Conservation (phyloP, 164 flowering plant species). For the Magnolia kwangsiensis region DNA sequence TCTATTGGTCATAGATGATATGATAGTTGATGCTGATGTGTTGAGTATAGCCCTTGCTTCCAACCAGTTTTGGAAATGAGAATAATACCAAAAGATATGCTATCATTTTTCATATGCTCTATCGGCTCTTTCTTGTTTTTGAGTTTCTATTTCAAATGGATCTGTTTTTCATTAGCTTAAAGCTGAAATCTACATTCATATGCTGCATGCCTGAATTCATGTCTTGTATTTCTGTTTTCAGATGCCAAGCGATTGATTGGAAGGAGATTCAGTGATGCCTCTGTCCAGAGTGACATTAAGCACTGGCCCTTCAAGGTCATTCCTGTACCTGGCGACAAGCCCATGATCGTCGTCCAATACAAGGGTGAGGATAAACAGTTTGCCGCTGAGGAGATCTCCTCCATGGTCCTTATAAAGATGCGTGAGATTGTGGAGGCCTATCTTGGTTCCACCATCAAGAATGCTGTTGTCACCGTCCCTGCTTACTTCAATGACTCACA, state of each 20-base stretch:
- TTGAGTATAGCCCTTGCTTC: too few species aligned
- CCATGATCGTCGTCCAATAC: slow-evolving; percentile 7
- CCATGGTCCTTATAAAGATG: slow-evolving; percentile 11
- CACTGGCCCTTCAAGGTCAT: slow-evolving; percentile 7
- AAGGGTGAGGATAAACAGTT: slow-evolving; percentile 4
- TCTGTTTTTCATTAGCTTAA: too few species aligned
- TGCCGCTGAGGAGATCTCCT: slow-evolving; percentile 9
- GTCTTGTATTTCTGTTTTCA: neutral
- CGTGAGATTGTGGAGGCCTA: slow-evolving; percentile 3
- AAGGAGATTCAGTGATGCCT: neutral
- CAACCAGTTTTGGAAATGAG: too few species aligned
- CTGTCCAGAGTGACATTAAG: neutral
- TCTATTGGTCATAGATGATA: too few species aligned
- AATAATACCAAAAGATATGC: too few species aligned
- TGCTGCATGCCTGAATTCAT: too few species aligned
- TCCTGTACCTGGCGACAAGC: slow-evolving; percentile 3
- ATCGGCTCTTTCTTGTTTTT: too few species aligned
- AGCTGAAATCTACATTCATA: too few species aligned
- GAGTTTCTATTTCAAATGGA: too few species aligned
- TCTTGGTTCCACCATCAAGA: slow-evolving; percentile 9
- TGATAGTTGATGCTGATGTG: too few species aligned
- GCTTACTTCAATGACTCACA: slow-evolving; percentile 68
- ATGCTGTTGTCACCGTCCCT: slow-evolving; percentile 22
- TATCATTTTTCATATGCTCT: too few species aligned
- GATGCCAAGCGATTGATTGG: slow-evolving; percentile 10